Percentiles rank a stretch among this genome's conserved stretches.
Conservation (phyloP, 2,329 filamentous ascomycete genomes). For the Cercospora beticola region DNA sequence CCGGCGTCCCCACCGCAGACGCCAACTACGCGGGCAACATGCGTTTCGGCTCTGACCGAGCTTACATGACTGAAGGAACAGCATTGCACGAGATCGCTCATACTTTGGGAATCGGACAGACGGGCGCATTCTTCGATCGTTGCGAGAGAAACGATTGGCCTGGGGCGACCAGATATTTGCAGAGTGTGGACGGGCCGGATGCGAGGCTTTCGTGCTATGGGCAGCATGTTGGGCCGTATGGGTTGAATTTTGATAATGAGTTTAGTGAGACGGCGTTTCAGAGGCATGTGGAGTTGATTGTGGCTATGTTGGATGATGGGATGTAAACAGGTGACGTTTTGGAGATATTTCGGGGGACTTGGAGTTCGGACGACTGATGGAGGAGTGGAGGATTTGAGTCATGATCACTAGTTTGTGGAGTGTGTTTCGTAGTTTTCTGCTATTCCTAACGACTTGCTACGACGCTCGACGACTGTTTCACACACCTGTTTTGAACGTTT, state of each 20-base stretch:
- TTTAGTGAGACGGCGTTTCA: slow-evolving; percentile 7
- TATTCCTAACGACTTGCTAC: background rate
- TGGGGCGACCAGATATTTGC: slow-evolving; percentile 11
- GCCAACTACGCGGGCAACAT: slow-evolving; percentile 23
- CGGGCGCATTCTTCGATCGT: slow-evolving; percentile 6
- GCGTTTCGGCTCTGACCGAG: slow-evolving; percentile 20
- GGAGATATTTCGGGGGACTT: too few relatives aligned
- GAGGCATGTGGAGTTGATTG: background rate
- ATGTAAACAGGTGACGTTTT: background rate
- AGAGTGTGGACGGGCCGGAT: slow-evolving; percentile 12
- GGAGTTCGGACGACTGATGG: background rate
- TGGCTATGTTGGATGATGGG: background rate
- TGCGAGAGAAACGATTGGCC: slow-evolving; percentile 17
- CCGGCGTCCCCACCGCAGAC: slow-evolving; percentile 18
- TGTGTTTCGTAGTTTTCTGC: background rate
- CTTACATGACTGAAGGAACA: slow-evolving; percentile 18
- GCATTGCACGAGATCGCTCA: slow-evolving; percentile 17
- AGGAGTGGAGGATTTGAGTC: background rate
- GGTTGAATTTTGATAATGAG: slow-evolving; percentile 21
- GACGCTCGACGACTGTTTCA: too few relatives aligned
- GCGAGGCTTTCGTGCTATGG: slow-evolving; percentile 16
- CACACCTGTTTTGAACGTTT: too few relatives aligned
- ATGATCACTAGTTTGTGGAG: background rate
- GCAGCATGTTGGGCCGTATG: slow-evolving; percentile 20
- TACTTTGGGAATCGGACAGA: slow-evolving; percentile 4